Evolutionary conservation across 2,329 filamentous ascomycete species (phyloP), one percentile per base, ranked within the genome.

Genomic region (Nothophaeocryptopus gaeumannii): DNA sequence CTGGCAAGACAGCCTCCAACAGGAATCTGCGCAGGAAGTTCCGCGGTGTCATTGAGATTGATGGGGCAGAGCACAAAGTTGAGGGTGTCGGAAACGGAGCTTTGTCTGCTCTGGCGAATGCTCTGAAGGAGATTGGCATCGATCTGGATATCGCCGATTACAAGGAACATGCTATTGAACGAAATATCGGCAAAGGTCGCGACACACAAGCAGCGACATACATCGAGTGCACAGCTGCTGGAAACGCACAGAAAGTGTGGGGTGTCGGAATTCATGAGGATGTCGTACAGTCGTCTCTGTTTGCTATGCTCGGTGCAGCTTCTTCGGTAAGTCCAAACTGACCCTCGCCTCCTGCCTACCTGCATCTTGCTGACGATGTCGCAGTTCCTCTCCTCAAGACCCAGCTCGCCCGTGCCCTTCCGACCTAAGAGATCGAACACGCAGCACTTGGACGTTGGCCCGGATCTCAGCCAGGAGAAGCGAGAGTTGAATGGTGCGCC

Each of bases 141-240:
- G 85, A 95, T 64, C 77, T 97, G 16, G 92, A 97, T 66, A 89
- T 97, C 44, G 82, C 85, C 39, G 89, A 96, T 69, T 97, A 97
- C 77, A 96, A 95, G 76, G 93, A 97, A 71, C 92, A 97, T 72
- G 86, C 91, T 26, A 90, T 97, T 60, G 59, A 63, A 32, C 31
- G 51, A 36, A 45, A 55, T 26, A 45, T 53, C 16, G 45, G 56
- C 8, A 54, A 58, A 51, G 50, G 89, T 88, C 54, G 83, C 50
- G 82, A 89, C 54, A 89, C 92, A 59, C 95, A 95, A 75, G 92
- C 92, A n/a, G 92, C 90, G 2, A 89, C 91, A 2, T 97, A 95
- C 67, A 95, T 97, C 57, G 88, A 96, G 70, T 96, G 90, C 71
- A 90, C 80, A 26, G 79, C 84, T 14, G 72, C 80, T 3, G 82